Percentiles rank a stretch among this genome's conserved stretches.
Evolutionary conservation across 2,329 filamentous ascomycete species (phyloP).

Genomic region (Bertia moriformis): DNA sequence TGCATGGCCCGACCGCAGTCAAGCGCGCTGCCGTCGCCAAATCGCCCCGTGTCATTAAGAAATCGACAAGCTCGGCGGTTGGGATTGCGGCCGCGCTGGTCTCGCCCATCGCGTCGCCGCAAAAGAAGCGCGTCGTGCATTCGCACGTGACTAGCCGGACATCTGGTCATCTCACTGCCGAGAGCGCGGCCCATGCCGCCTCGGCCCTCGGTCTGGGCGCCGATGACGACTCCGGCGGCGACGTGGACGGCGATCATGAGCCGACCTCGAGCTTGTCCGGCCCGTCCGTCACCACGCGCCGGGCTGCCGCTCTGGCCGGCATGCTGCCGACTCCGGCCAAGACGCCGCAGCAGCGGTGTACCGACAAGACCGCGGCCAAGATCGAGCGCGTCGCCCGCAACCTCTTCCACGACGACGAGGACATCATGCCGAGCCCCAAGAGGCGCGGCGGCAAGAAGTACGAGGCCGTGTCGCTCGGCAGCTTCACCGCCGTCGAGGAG

Average conservation of each 20-base stretch:
- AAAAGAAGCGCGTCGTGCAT: slow-evolving; percentile 35
- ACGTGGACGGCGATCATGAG: slow-evolving; percentile 5
- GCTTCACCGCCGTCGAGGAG: slow-evolving; percentile 41
- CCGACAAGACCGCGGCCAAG: slow-evolving; percentile 30
- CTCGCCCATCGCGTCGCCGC: too few species aligned
- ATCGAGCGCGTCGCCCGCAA: slow-evolving; percentile 42
- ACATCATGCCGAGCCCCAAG: slow-evolving; percentile 40
- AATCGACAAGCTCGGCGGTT: too few species aligned
- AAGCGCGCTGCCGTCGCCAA: too few species aligned
- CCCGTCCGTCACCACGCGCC: slow-evolving; percentile 6
- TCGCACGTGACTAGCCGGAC: slow-evolving; percentile 33
- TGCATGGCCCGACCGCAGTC: too few species aligned
- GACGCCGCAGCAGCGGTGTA: slow-evolving; percentile 51
- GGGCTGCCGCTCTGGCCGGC: slow-evolving; percentile 14
- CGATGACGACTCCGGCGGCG: slow-evolving; percentile 10
- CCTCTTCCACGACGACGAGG: slow-evolving; percentile 44
- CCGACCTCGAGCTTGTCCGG: slow-evolving; percentile 3
- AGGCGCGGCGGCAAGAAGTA: slow-evolving; percentile 40
- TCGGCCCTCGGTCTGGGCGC: slow-evolving; percentile 17
- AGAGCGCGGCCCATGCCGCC: too few species aligned
- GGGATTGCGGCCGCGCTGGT: too few species aligned
- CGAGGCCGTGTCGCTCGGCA: slow-evolving; percentile 36
- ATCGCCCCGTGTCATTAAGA: too few species aligned
- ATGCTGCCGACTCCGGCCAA: slow-evolving; percentile 70
- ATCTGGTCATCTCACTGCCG: slow-evolving; percentile 24